Conservation (phyloP, 345 rosid species). For the Odontarrhena argentea region DNA sequence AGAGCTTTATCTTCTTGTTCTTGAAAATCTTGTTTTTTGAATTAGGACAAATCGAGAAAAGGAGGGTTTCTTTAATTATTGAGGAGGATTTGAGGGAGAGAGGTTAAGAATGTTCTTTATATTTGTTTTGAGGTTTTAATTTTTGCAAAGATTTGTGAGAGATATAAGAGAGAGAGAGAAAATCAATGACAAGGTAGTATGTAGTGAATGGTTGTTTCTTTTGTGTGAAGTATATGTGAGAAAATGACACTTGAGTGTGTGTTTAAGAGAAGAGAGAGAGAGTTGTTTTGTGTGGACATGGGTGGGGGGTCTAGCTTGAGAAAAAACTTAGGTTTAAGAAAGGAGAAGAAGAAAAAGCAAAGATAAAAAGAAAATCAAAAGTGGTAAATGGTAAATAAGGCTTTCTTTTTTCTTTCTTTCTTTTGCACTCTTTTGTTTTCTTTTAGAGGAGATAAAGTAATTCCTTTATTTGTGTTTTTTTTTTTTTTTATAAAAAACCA, state of each 20-base stretch:
- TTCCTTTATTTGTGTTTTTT: conserved; percentile 32
- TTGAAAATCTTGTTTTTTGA: conserved; percentile 57
- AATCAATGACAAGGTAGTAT: conserved; percentile 45
- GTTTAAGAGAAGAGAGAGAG: conserved; percentile 39
- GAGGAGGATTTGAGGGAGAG: conserved; percentile 24
- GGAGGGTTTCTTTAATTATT: conserved; percentile 28
- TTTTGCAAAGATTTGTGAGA: conserved; percentile 46
- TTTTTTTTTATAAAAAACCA: too few relatives aligned
- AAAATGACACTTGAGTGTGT: conserved; percentile 50
- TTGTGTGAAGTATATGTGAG: conserved; percentile 50
- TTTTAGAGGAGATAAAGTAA: conserved; percentile 42
- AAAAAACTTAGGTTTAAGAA: conserved; percentile 42
- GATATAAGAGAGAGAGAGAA: conserved; percentile 40
- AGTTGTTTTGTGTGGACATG: conserved; percentile 64
- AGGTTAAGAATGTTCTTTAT: conserved; percentile 40
- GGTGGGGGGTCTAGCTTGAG: conserved; percentile 44
- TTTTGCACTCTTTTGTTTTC: conserved; percentile 41
- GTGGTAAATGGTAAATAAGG: conserved; percentile 42
- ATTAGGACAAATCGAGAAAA: conserved; percentile 58
- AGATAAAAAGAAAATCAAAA: conserved; percentile 22
- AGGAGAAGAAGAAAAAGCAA: conserved; percentile 30
- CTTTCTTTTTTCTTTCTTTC: conserved; percentile 48
- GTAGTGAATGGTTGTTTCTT: conserved; percentile 48
- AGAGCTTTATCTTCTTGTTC: conserved; percentile 14
- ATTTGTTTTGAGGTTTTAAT: conserved; percentile 45